phyloP scores from a whole-genome alignment of 495 filamentous ascomycete genomes.

The Articulospora tetracladia region DNA sequence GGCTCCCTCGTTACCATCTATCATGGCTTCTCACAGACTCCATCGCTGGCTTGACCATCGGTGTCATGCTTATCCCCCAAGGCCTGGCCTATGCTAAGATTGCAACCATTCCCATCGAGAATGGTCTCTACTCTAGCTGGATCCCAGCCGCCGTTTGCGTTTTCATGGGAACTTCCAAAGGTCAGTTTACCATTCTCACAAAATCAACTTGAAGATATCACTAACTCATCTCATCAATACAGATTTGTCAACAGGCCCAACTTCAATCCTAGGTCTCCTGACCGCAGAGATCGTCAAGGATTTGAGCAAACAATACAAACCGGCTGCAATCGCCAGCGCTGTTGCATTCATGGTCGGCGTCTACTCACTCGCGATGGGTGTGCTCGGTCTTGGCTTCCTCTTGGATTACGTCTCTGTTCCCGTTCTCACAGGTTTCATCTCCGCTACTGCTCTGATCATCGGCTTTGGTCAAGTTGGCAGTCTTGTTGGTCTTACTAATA shows the following conservation, averaged over 20 bases:
- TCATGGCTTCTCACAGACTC: conserved; percentile 46
- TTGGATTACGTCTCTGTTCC: conserved; percentile 14
- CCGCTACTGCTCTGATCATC: not conserved
- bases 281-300: conserved; percentile 6
- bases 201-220: not conserved
- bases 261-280: not conserved
- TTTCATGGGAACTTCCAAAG: conserved; percentile 54
- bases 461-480: conserved; percentile 5
- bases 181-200: conserved; percentile 24
- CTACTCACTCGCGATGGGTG: conserved; percentile 10
- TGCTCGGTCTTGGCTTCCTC: conserved; percentile 15
- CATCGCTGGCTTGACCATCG: conserved; percentile 46
- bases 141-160: conserved; percentile 44
- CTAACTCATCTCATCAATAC: not conserved
- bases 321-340: not conserved
- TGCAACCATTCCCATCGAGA: conserved; percentile 46
- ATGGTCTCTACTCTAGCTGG: conserved; percentile 51
- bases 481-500: not conserved
- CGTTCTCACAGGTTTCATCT: conserved; percentile 8
- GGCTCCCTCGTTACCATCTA: conserved; percentile 43
- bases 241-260: conserved; percentile 12
- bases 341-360: conserved; percentile 10
- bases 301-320: not conserved
- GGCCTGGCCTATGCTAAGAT: conserved; percentile 48
- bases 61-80: conserved; percentile 49